Base-by-base conservation (phyloP, 352 stramenopile species). In the Globisporangium barbulae region DNA sequence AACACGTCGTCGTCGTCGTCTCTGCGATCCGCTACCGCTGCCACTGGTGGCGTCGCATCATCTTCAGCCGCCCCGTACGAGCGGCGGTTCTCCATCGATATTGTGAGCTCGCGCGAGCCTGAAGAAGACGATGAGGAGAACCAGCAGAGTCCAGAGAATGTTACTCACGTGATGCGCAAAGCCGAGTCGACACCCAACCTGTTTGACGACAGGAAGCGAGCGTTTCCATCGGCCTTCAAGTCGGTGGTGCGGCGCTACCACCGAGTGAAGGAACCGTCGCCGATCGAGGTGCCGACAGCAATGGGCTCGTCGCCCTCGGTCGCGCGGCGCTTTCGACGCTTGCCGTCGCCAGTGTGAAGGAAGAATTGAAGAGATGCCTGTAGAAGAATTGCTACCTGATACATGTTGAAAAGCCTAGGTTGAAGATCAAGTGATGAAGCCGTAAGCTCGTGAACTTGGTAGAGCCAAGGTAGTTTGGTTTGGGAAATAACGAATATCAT, bases 91-190 rank as follows among this genome's bases (percentile, higher is more conserved):
- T 59, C 56, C 39, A 54, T 69, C 39, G 57, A 64, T 35, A 57
- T 59, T 35, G 44, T 41, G 21, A 33, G 54, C 8, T 45, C 63
- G 22, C 31, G 42, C 48, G 55, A 69, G 41, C 64, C 52, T 3
- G 57, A 69, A 44, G 62, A 68, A 54, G 64, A 69, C 58, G 52
- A 69, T 19, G 61, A 55, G 17, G 59, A 57, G 33, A 19, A 49
- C 30, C n/a, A 61, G 53, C 22, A 58, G 25, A 31, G 54, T 33
- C 47, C 47, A 42, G 30, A 41, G 15, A 63, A 59, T 12, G 5
- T 33, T 2, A 0, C 10, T 9, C 53, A 55, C 6, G 1, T 39
- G 17, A 53, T 44, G 19, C 53, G 33, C 22, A 39, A 62, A 39
- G 44, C 42, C 35, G 44, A 58, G 22, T 37, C 37, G 25, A 53